These are phyloP conservation scores for Brassica carinata DNA, from an alignment of 345 rosid genomes.

Conservation along the genomic window DNA sequence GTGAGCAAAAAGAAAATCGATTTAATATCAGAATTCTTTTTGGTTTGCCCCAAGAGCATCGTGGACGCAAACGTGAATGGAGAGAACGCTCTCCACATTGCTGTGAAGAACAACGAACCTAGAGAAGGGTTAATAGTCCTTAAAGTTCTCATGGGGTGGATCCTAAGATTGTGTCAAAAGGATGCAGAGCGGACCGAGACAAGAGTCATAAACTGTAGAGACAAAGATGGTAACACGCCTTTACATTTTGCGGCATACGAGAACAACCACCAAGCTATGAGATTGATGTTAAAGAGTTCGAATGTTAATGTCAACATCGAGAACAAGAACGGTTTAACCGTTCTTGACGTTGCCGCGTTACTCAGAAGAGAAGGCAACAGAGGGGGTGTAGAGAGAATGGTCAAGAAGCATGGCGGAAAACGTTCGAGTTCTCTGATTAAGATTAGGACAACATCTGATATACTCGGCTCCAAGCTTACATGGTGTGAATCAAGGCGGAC, in stretches of 20 bases:
- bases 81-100: constrained; percentile 39
- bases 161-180: constrained; percentile 8
- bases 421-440: not conserved
- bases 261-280: constrained; percentile 15
- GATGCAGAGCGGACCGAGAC: constrained; percentile 8
- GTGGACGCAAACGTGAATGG: constrained; percentile 26
- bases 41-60: constrained; percentile 28
- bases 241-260: constrained; percentile 35
- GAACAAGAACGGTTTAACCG: constrained; percentile 24
- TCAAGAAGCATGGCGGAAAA: not conserved
- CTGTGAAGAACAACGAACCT: not conserved
- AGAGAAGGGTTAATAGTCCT: constrained; percentile 26
- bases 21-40: constrained; percentile 30
- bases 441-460: not conserved
- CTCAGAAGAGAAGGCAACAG: too few relatives aligned
- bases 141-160: constrained; percentile 33
- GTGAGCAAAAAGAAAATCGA: not conserved
- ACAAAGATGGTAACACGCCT: constrained; percentile 36
- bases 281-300: constrained; percentile 13
- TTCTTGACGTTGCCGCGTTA: constrained; percentile 26
- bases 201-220: constrained; percentile 27
- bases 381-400: not conserved
- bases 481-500: constrained; percentile 2
- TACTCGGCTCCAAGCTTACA: constrained; percentile 6
- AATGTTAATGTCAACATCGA: constrained; percentile 21